Evolutionary conservation across 148 eudicot species (phyloP), one percentile per base, ranked within the genome.

Genomic region (Heliosperma pusillum): DNA sequence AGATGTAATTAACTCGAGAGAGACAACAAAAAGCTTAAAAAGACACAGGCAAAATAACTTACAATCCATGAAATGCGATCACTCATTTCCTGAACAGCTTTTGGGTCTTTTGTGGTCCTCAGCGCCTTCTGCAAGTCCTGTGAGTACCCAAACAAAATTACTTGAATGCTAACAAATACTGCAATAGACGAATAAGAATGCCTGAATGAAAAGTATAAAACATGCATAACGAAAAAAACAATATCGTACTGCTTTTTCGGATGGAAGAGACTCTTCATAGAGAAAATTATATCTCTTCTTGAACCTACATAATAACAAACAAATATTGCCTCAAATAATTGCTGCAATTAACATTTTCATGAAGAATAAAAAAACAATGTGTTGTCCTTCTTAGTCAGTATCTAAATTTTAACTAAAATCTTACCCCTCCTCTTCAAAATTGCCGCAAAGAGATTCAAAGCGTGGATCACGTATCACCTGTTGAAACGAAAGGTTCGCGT

Each of bases 391-490:
- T 13, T 0, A 47, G 26, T 20, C n/a, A 36, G 42, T 44, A 40
- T 58, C 17, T 2, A 59, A 24, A n/a, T 26, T 33, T 24, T 27
- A 20, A 50, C 20, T 19, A 69, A 30, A 76, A 62, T 24, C 81
- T 85, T 78, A 91, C 98, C 97, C 88, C 11, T 92, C 91, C 63
- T 69, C 86, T 72, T 92, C 92, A 52, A 92, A 82, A 1, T 74
- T 75, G 64, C 97, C 97, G 79, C 92, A 89, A 68, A 92, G 87
- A 66, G 96, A 76, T 80, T 95, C 97, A 86, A 95, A 95, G 30
- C 99, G 93, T 66, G 98, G 99, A 71, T 92, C 99, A 25, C 96
- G 92, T 47, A 72, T 80, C 72, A 86, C 89, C 97, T 94, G 88
- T 78, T 66, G 33, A 56, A 22, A 63, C 47, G 33, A 66, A 69